A percentile compares a stretch with the other conserved stretches of the same genome.
These are phyloP conservation scores for Penicillium desertorum DNA, from an alignment of 495 filamentous ascomycete species.

Conservation along the genomic window DNA sequence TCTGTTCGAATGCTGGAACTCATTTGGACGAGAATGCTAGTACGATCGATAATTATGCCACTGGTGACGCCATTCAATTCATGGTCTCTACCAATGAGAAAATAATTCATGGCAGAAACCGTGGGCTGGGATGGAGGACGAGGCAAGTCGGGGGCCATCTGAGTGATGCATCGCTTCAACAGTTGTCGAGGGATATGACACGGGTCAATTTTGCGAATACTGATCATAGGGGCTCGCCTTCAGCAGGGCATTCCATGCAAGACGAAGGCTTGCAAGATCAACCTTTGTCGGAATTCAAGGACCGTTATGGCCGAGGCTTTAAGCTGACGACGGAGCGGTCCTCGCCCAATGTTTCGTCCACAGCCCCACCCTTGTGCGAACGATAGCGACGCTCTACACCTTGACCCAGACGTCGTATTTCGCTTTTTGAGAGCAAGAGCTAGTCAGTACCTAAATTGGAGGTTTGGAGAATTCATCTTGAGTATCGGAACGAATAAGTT, in stretches of 20 bases:
- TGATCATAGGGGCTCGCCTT: slow-evolving; percentile 14
- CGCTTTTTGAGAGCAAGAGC: not conserved
- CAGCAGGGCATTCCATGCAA: slow-evolving; percentile 7
- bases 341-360: not conserved
- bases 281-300: slow-evolving; percentile 29
- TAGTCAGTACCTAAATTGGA: not conserved
- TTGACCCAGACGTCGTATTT: not conserved
- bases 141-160: slow-evolving; percentile 45
- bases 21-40: slow-evolving; percentile 36
- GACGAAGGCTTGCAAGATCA: slow-evolving; percentile 10
- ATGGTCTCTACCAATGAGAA: slow-evolving; percentile 45
- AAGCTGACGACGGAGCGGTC: slow-evolving; percentile 17
- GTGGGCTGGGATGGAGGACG: slow-evolving; percentile 39
- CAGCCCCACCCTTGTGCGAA: not conserved
- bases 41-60: slow-evolving; percentile 39
- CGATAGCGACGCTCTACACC: not conserved
- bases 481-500: not conserved
- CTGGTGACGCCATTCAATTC: slow-evolving; percentile 41
- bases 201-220: slow-evolving; percentile 20
- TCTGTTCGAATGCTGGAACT: slow-evolving; percentile 37
- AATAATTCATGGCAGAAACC: slow-evolving; percentile 38
- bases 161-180: slow-evolving; percentile 37
- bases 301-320: slow-evolving; percentile 38
- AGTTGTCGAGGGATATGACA: slow-evolving; percentile 40
- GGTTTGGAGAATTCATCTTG: not conserved